These are phyloP conservation scores for Mycena alexandri DNA, from an alignment of 768 basidiomycete species.

Conservation along the genomic window DNA sequence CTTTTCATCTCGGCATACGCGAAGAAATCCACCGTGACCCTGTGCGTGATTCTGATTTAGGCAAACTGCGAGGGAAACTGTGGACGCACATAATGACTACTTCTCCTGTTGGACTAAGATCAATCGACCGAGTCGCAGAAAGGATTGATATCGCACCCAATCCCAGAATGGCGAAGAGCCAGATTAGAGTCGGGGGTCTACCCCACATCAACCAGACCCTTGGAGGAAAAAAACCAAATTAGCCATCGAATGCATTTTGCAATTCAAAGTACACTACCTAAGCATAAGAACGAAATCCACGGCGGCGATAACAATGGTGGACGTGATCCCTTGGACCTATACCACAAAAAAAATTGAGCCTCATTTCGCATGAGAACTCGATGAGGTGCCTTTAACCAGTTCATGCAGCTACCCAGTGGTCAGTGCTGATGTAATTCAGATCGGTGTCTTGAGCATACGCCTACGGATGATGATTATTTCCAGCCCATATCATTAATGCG, in stretches of 20 bases:
- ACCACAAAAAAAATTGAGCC: neutral
- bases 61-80: too few species aligned
- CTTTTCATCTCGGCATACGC: neutral
- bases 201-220: constrained; percentile 6
- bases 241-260: too few species aligned
- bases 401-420: constrained; percentile 1
- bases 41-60: neutral
- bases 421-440: neutral
- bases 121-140: neutral
- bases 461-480: neutral
- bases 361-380: neutral
- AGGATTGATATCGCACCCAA: neutral
- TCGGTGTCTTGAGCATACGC: neutral
- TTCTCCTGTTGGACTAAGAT: neutral
- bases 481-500: too few species aligned
- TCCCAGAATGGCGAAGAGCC: neutral
- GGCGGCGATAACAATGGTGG: constrained; percentile 15
- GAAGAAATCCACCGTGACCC: neutral
- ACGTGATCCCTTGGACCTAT: constrained; percentile 16
- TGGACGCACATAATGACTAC: neutral
- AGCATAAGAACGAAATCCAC: constrained; percentile 22
- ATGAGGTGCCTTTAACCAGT: constrained; percentile 13
- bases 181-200: neutral
- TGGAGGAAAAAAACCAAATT: neutral
- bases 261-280: neutral